Base-by-base conservation (phyloP, 352 stramenopile species). In the Nothophytophthora sp. region DNA sequence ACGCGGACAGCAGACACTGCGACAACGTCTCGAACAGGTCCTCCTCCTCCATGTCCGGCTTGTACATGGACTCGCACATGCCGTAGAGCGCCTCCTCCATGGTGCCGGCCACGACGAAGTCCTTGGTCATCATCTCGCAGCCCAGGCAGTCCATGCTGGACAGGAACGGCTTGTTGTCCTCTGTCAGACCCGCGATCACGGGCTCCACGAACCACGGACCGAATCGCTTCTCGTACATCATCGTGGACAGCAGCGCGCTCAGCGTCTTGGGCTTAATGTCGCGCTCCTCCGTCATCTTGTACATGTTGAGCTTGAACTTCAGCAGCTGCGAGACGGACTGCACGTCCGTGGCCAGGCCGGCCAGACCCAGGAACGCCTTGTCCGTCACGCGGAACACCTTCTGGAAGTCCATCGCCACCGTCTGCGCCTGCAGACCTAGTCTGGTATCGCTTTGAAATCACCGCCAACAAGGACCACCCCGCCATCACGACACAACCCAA, bases 211-310 rank as follows among this genome's bases (percentile, higher is more conserved):
- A 99, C 79, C 98, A 99, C 42, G 98, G 97, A 19, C 96, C 97
- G 70, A 99, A 99, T 52, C 97, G 79, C 67, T 99, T 99, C 75
- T 99, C 95, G 75, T 99, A 99, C 65, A 99, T 92, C 67, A 99
- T 94, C 58, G 88, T 95, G 25, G 88, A 98, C 25, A 99, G 50
- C 54, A 99, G 70, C 55, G 96, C 90, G 40, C 88, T 96, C 50
- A 99, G 97, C 10, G 97, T 98, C 68, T 98, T 89, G 13, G 97
- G 97, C 61, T 98, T 99, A 61, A 99, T 99, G 24, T 99, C 92
- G 46, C 97, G 79, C 68, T 99, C 95, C 70, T 99, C 98, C 41
- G 93, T 81, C 54, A 99, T 93, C 75, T 98, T 97, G 78, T 99
- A 99, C 70, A 99, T 90, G 70, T 98, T 98, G 44, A 96, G 55